Evolutionary conservation across 805 yeast genomes (phyloP).

Genomic region (Candida pseudoglaebosa): DNA sequence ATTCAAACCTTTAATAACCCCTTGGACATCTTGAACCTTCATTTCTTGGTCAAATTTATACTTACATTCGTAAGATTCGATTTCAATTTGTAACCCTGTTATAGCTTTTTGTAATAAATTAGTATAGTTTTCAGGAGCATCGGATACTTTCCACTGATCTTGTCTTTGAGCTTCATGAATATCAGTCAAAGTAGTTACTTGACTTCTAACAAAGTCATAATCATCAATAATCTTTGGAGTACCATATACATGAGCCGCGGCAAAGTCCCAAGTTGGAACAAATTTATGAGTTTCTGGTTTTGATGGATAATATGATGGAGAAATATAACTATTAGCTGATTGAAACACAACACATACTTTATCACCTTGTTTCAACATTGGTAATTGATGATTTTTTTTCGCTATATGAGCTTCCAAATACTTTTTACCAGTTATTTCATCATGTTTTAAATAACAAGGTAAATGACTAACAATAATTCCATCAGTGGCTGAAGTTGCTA

Average conservation of each 20-base stretch:
- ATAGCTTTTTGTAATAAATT: conserved; percentile 45
- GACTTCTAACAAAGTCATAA: conserved; percentile 41
- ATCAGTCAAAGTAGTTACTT: conserved; percentile 41
- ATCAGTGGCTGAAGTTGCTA: conserved; percentile 37
- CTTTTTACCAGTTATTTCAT: conserved; percentile 31
- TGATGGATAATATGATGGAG: conserved; percentile 57
- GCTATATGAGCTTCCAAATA: conserved; percentile 54
- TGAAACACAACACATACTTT: conserved; percentile 51
- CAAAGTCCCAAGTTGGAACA: conserved; percentile 73
- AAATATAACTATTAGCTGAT: conserved; percentile 47
- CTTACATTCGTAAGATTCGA: conserved; percentile 45
- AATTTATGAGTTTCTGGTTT: conserved; percentile 54
- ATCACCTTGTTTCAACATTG: conserved; percentile 32
- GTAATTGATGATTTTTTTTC: conserved; percentile 47
- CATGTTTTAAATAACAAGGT: conserved; percentile 46
- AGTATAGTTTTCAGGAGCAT: conserved; percentile 51
- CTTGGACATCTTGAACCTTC: conserved; percentile 42
- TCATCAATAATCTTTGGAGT: conserved; percentile 43
- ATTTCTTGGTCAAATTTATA: conserved; percentile 56
- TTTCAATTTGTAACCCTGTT: conserved; percentile 53
- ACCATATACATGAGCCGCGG: conserved; percentile 54
- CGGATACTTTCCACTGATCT: conserved; percentile 50
- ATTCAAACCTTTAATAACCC: conserved; percentile 47
- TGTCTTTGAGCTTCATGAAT: conserved; percentile 44
- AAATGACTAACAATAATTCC: conserved; percentile 51